Conservation (phyloP, 495 filamentous ascomycete genomes). For the Penicillium alfredii region DNA sequence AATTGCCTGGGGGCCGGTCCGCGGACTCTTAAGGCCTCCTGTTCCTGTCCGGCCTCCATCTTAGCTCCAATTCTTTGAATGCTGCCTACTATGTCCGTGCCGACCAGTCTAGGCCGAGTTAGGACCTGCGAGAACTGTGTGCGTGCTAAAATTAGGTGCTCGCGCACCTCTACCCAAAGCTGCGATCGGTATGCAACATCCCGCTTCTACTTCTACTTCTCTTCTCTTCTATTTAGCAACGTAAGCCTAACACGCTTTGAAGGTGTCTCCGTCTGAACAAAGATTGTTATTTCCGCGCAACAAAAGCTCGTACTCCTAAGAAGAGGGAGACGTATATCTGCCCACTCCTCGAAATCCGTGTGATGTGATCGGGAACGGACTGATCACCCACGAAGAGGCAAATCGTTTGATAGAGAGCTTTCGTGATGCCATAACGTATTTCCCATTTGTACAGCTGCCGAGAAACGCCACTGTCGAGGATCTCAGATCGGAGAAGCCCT, state of each 20-base stretch:
- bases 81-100: conserved; percentile 1
- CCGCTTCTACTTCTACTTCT: conserved; percentile 5
- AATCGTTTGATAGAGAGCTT: conserved; percentile 7
- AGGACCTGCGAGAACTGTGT: conserved; percentile 17
- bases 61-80: not conserved
- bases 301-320: conserved; percentile 8
- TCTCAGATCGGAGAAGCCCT: conserved; percentile 15
- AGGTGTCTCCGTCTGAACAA: conserved; percentile 17
- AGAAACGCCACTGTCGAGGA: conserved; percentile 6
- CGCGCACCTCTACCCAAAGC: conserved; percentile 6
- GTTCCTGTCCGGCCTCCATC: conserved; percentile 1
- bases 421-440: conserved; percentile 6
- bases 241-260: conserved; percentile 1
- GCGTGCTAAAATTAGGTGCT: conserved; percentile 15
- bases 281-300: conserved; percentile 17
- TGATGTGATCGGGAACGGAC: conserved; percentile 15
- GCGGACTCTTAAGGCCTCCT: conserved; percentile 4
- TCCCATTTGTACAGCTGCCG: conserved; percentile 13
- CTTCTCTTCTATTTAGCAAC: conserved; percentile 2
- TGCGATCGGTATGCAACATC: conserved; percentile 12
- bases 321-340: conserved; percentile 15
- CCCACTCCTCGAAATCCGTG: conserved; percentile 4
- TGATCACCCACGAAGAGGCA: conserved; percentile 11
- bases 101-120: conserved; percentile 3
- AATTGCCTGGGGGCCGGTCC: not conserved